phyloP scores from a whole-genome alignment of 306 rosid genomes.

The Quercus gilva region DNA sequence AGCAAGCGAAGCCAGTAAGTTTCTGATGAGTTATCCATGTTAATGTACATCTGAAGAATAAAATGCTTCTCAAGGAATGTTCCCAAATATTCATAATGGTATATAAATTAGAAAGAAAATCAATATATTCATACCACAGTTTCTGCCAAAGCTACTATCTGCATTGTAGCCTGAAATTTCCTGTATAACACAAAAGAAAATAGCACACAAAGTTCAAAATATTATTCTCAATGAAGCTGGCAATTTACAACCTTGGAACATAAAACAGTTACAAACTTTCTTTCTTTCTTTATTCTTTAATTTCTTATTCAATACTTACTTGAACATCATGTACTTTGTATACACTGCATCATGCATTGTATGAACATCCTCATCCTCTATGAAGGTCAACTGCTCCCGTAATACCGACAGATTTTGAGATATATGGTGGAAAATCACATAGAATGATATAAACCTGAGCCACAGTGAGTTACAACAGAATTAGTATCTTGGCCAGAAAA shows the following conservation, averaged over 20 bases:
- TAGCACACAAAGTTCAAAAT: constrained; percentile 11
- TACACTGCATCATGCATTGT: constrained; percentile 77
- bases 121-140: constrained; percentile 54
- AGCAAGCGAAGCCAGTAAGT: constrained; percentile 85
- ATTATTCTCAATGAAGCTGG: neutral
- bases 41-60: constrained; percentile 64
- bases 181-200: constrained; percentile 39
- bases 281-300: neutral
- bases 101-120: constrained; percentile 12
- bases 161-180: constrained; percentile 96
- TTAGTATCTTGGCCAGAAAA: constrained; percentile 23
- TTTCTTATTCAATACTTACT: constrained; percentile 42
- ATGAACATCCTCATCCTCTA: constrained; percentile 71
- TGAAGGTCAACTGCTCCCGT: constrained; percentile 70
- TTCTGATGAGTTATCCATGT: constrained; percentile 67
- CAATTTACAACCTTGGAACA: neutral
- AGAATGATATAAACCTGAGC: constrained; percentile 82
- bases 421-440: constrained; percentile 77
- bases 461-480: constrained; percentile 18
- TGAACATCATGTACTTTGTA: constrained; percentile 85
- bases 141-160: constrained; percentile 89
- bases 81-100: neutral
- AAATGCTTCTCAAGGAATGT: constrained; percentile 15
- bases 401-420: constrained; percentile 73
- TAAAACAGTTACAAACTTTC: constrained; percentile 5